A percentile compares a stretch with the other conserved stretches of the same genome.
Conservation (phyloP, 192 early-diverging fungal genomes). For the Backusella circina region DNA sequence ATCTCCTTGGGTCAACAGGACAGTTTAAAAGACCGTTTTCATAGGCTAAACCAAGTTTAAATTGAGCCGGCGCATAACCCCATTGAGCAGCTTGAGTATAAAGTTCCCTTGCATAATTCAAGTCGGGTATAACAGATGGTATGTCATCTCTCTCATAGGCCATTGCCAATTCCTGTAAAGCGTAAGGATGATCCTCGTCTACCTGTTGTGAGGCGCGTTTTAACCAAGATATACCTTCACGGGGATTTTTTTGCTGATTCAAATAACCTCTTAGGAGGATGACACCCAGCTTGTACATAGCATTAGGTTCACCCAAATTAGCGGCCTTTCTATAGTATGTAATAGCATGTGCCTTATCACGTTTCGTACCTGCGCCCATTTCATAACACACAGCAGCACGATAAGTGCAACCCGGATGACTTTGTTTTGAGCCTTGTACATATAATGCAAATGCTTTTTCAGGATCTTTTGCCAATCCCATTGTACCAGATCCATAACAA, state of each 20-base stretch:
- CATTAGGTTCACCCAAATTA: slow-evolving; percentile 80
- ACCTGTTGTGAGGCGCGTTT: slow-evolving; percentile 87
- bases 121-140: slow-evolving; percentile 73
- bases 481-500: slow-evolving; percentile 80
- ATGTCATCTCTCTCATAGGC: slow-evolving; percentile 77
- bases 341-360: slow-evolving; percentile 75
- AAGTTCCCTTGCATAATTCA: slow-evolving; percentile 82
- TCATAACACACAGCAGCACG: slow-evolving; percentile 97
- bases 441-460: slow-evolving; percentile 91
- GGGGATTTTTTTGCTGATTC: slow-evolving; percentile 67
- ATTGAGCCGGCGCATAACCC: slow-evolving; percentile 91
- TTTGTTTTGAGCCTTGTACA: slow-evolving; percentile 88
- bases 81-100: slow-evolving; percentile 92
- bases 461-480: slow-evolving; percentile 78
- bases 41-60: slow-evolving; percentile 88
- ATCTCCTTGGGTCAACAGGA: slow-evolving; percentile 80
- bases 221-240: slow-evolving; percentile 94
- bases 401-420: slow-evolving; percentile 89
- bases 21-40: slow-evolving; percentile 90
- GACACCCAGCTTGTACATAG: slow-evolving; percentile 97
- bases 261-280: slow-evolving; percentile 85
- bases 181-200: slow-evolving; percentile 89
- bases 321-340: slow-evolving; percentile 95
- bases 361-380: slow-evolving; percentile 87
- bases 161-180: slow-evolving; percentile 89